Percentiles rank a stretch among this genome's conserved stretches.
Evolutionary conservation across 495 filamentous ascomycete species (phyloP).

Genomic region (Neurospora sp.): DNA sequence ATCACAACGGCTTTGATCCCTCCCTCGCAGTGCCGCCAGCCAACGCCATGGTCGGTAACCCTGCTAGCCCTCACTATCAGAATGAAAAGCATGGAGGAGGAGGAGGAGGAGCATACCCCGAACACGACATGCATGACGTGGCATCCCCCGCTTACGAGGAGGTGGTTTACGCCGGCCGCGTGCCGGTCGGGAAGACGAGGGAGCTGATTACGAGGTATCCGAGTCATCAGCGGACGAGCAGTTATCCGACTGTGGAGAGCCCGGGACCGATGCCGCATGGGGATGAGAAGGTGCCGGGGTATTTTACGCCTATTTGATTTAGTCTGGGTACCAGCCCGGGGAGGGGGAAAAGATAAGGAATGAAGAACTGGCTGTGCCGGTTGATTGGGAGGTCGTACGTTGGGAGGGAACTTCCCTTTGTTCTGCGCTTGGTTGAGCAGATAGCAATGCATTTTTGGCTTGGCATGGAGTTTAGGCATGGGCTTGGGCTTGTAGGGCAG

Average conservation of each 20-base stretch:
- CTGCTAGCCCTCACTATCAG: background rate
- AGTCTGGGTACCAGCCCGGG: no score
- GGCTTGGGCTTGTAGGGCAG: no score
- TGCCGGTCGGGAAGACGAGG: constrained; percentile 10
- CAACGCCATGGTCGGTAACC: background rate
- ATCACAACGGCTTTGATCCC: background rate
- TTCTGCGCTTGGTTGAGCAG: no score
- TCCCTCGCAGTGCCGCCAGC: background rate
- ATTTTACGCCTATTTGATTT: background rate
- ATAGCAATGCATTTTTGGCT: background rate
- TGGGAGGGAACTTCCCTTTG: background rate
- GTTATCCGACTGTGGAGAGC: constrained; percentile 16
- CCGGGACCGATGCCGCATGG: background rate
- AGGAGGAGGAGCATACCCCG: background rate
- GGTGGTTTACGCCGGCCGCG: constrained; percentile 17
- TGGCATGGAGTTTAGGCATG: background rate
- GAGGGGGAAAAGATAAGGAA: no score
- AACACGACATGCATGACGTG: background rate
- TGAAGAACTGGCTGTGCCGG: background rate
- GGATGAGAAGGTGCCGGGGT: background rate
- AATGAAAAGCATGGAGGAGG: background rate
- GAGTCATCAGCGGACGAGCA: constrained; percentile 21
- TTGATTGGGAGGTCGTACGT: background rate
- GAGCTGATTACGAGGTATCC: constrained; percentile 9
- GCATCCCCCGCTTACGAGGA: constrained; percentile 2